These are phyloP conservation scores for Diaporthe eres DNA, from an alignment of 2,329 filamentous ascomycete species.

Conservation along the genomic window DNA sequence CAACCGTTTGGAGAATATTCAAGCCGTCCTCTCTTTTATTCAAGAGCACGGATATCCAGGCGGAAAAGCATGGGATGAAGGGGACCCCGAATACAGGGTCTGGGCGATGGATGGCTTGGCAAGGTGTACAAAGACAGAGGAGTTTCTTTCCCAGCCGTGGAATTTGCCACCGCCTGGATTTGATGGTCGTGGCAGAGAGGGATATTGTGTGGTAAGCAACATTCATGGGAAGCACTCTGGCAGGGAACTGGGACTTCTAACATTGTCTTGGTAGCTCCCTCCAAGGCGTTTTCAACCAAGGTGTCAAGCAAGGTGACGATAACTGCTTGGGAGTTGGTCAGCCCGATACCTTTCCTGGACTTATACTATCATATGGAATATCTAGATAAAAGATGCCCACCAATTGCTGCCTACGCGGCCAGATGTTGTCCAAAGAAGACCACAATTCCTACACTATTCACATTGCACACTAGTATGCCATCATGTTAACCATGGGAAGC, in stretches of 20 bases:
- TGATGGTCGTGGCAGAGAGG: not conserved
- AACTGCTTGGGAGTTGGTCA: too few species aligned
- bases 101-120: not conserved
- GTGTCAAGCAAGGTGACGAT: too few species aligned
- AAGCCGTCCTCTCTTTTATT: not conserved
- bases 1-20: not conserved
- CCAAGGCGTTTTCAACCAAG: too few species aligned
- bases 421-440: too few species aligned
- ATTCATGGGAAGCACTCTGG: not conserved
- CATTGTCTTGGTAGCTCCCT: not conserved
- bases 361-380: too few species aligned
- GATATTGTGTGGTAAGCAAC: not conserved
- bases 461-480: too few species aligned
- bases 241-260: not conserved
- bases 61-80: not conserved
- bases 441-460: too few species aligned
- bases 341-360: too few species aligned
- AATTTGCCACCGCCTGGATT: not conserved
- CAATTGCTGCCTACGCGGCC: too few species aligned
- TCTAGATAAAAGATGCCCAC: too few species aligned
- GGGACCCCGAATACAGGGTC: not conserved
- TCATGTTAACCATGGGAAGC: too few species aligned
- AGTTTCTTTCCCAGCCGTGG: not conserved
- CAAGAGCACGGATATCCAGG: not conserved
- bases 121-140: not conserved